Conservation (phyloP, 257 asterid species). For the Solanum pimpinellifolium region DNA sequence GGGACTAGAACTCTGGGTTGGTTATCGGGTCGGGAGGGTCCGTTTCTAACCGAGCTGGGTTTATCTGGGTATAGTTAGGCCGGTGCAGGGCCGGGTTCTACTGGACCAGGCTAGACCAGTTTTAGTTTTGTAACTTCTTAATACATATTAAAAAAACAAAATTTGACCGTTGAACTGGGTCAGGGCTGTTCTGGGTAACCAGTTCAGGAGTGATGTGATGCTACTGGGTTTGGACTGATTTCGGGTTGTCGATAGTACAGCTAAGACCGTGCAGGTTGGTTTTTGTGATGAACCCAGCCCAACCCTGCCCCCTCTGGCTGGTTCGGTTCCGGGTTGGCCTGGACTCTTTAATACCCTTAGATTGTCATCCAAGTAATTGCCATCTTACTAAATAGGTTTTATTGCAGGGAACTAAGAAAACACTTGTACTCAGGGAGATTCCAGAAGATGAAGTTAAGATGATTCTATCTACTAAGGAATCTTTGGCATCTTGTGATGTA, state of each 20-base stretch:
- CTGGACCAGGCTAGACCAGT: not conserved
- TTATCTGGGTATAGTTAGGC: not conserved
- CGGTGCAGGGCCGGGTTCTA: not conserved
- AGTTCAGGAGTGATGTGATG: not conserved
- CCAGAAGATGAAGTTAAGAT: conserved; percentile 71
- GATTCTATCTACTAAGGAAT: conserved; percentile 54
- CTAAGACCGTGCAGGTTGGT: not conserved
- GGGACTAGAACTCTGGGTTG: not conserved
- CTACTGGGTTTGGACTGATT: not conserved
- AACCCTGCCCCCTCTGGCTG: not conserved
- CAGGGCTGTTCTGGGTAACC: not conserved
- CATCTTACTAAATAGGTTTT: not conserved
- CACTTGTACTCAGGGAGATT: conserved; percentile 79
- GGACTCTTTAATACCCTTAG: not conserved
- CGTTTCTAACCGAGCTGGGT: not conserved
- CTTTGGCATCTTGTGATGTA: conserved; percentile 73
- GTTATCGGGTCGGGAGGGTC: not conserved
- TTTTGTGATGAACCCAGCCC: not conserved
- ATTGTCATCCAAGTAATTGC: not conserved
- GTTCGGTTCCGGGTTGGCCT: not conserved
- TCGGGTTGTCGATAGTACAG: not conserved
- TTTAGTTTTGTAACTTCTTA: not conserved
- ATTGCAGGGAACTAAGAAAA: conserved; percentile 68
- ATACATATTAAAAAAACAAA: not conserved
- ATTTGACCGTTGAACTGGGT: not conserved